These are phyloP conservation scores for Phytophthora europaea DNA, from an alignment of 352 stramenopile genomes.

Conservation along the genomic window DNA sequence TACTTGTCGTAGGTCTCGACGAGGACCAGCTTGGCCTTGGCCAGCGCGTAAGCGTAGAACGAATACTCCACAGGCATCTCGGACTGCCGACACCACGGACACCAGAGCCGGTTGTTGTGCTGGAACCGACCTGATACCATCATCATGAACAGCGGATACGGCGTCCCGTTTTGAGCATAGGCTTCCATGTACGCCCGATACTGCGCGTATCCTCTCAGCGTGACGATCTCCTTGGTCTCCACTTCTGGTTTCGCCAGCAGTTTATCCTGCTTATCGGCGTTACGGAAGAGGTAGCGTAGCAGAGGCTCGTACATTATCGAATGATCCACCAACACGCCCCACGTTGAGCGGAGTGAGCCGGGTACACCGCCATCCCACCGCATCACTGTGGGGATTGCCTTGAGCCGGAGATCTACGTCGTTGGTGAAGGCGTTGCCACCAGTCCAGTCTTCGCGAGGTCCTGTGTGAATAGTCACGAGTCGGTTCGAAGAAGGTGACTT, in stretches of 20 bases:
- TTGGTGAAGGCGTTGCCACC: conserved; percentile 64
- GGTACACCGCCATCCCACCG: conserved; percentile 55
- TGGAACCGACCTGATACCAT: conserved; percentile 71
- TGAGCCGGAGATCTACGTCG: conserved; percentile 70
- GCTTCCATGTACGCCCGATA: conserved; percentile 49
- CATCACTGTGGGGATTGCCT: conserved; percentile 69
- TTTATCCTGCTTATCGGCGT: conserved; percentile 53
- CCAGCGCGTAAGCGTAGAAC: conserved; percentile 70
- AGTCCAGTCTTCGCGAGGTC: conserved; percentile 61
- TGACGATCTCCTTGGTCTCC: conserved; percentile 66
- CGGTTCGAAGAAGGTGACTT: conserved; percentile 64
- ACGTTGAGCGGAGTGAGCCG: conserved; percentile 57
- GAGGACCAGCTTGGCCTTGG: conserved; percentile 59
- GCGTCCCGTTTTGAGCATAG: conserved; percentile 30
- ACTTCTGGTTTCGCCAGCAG: conserved; percentile 48
- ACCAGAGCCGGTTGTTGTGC: conserved; percentile 82
- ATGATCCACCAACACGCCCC: conserved; percentile 59
- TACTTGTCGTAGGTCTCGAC: conserved; percentile 69
- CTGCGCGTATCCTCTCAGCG: conserved; percentile 50
- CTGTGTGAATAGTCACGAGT: conserved; percentile 67
- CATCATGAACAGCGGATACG: conserved; percentile 78
- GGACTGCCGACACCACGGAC: conserved; percentile 73
- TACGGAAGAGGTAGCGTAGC: conserved; percentile 76
- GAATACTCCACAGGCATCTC: conserved; percentile 76
- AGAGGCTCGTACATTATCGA: conserved; percentile 64